Percentiles rank a stretch among this genome's conserved stretches.
Conservation (phyloP, 2,329 filamentous ascomycete genomes). For the Dactylellina cionopaga region DNA sequence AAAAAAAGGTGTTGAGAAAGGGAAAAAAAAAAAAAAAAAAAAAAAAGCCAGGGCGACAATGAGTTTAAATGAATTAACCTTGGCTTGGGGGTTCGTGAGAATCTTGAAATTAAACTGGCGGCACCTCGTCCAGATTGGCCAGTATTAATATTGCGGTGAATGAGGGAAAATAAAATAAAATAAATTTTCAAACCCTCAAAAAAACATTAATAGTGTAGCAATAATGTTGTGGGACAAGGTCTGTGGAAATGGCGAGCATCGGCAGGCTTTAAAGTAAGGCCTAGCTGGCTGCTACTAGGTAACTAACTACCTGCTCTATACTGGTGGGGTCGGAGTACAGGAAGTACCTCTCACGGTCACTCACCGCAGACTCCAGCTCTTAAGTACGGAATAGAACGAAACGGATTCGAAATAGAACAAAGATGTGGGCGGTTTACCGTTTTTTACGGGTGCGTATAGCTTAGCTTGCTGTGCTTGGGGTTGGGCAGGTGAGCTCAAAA, state of each 20-base stretch:
- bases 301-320: too few relatives aligned
- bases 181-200: too few relatives aligned
- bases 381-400: conserved; percentile 13
- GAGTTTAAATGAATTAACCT: conserved; percentile 53
- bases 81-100: conserved; percentile 30
- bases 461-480: conserved; percentile 7
- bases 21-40: conserved; percentile 14
- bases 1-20: conserved; percentile 28
- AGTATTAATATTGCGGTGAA: conserved; percentile 6
- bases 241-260: conserved; percentile 34
- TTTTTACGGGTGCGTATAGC: conserved; percentile 17
- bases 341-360: conserved; percentile 4
- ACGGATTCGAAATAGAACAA: conserved; percentile 24
- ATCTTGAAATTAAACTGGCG: conserved; percentile 40
- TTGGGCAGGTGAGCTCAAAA: conserved; percentile 38
- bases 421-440: conserved; percentile 13
- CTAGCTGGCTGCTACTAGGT: too few relatives aligned
- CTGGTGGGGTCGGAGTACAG: conserved; percentile 22
- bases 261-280: conserved; percentile 36
- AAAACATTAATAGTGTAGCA: too few relatives aligned
- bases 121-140: conserved; percentile 11
- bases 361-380: conserved; percentile 10
- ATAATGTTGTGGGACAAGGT: conserved; percentile 36
- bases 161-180: conserved; percentile 15
- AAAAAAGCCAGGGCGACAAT: conserved; percentile 35